Evolutionary conservation across 192 early-diverging fungal species (phyloP), one percentile per base, ranked within the genome.

Genomic region (Backusella circina): DNA sequence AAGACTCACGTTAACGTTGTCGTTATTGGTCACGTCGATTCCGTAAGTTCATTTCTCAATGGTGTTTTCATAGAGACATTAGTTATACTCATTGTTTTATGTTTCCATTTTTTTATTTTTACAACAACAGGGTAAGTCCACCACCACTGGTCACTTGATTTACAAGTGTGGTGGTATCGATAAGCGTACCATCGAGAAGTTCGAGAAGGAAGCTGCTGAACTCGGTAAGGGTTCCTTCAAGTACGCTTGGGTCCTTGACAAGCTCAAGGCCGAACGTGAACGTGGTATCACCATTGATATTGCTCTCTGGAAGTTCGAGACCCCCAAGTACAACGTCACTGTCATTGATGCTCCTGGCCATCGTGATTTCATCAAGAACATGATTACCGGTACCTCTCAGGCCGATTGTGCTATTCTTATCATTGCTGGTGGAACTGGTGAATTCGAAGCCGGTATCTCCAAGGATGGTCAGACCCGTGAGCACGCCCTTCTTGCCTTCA

Each of bases 181-280:
- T 88, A 95, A 98, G 93, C 95, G 96, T 96, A 96, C 95, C 90
- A 99, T 99, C 72, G 96, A 99, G 88, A 97, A 97, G 95, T 97
- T 99, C 91, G 94, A 96, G 89, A 96, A 98, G 93, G 97, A 99
- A 89, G 95, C 98, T 73, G 91, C 92, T 86, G 96, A 98, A 83
- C 91, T 97, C 79, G 98, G 98, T 87, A 99, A 99, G 93, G 95
- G 95, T 85, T 99, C 98, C 73, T 99, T 99, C 95, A 96, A 96
- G 89, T 99, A 97, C 91, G 98, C 98, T 79, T 99, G 96, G 95
- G 96, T 97, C n/a, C n/a, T n/a, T n/a, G n/a, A n/a, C n/a, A n/a
- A n/a, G n/a, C n/a, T n/a, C n/a, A n/a, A n/a, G n/a, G n/a, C 95
- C 69, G 97, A 99, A 90, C 96, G 97, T 89, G 95, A 95, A 87